Percentiles rank a stretch among this genome's conserved stretches.
These are phyloP conservation scores for Fomitopsis betulina DNA, from an alignment of 1,284 basidiomycete genomes.

Conservation along the genomic window DNA sequence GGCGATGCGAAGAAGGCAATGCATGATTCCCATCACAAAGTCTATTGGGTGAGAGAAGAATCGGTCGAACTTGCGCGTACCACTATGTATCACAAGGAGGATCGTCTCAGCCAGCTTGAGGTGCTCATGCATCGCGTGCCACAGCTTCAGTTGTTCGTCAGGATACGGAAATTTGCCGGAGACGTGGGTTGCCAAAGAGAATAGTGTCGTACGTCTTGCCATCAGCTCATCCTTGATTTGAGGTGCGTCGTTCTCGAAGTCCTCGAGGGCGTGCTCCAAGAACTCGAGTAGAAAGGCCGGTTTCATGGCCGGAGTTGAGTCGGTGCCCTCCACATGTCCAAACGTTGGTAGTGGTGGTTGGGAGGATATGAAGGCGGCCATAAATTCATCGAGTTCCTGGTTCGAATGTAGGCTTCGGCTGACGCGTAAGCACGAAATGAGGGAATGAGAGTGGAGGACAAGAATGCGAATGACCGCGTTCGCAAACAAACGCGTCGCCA, in stretches of 20 bases:
- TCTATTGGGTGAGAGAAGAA: conserved; percentile 42
- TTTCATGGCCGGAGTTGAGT: no score
- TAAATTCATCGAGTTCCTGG: conserved; percentile 3
- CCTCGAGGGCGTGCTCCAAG: conserved; percentile 35
- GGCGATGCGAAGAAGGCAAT: conserved; percentile 46
- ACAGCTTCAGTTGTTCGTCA: conserved; percentile 31
- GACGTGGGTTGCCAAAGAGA: conserved; percentile 46
- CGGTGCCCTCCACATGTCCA: conserved; percentile 21
- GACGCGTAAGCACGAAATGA: background rate
- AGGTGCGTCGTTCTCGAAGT: conserved; percentile 25
- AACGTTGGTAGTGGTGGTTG: conserved; percentile 36
- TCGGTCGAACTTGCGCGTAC: conserved; percentile 43
- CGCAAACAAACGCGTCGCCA: background rate
- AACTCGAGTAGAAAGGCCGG: conserved; percentile 43
- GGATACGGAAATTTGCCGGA: conserved; percentile 46
- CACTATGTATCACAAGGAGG: conserved; percentile 47
- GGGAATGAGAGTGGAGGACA: background rate
- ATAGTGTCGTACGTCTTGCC: conserved; percentile 35
- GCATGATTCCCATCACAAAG: conserved; percentile 42
- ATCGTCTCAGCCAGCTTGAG: conserved; percentile 48
- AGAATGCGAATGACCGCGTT: no score
- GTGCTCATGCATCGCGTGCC: conserved; percentile 54
- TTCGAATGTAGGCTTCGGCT: no score
- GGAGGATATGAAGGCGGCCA: conserved; percentile 29
- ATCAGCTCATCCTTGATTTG: conserved; percentile 22